Evolutionary conservation across 2,329 filamentous ascomycete species (phyloP), one percentile per base, ranked within the genome.

Genomic region (Aspergillus sclerotialis): DNA sequence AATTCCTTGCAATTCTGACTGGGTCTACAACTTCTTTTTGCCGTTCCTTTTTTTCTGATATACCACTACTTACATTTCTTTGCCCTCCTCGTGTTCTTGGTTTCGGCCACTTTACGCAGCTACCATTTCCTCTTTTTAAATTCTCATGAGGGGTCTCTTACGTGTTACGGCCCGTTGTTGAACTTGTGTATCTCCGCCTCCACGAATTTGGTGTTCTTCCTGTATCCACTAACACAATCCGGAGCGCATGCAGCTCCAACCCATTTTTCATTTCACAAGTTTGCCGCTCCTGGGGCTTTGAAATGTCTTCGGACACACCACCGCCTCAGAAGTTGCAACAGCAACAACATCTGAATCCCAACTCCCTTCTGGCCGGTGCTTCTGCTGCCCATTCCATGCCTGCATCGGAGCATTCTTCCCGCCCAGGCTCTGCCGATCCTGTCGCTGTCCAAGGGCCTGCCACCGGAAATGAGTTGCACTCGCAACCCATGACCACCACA

Each of bases 401-500:
- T 33, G 37, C 47, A 34, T 37, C 43, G 43, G 39, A 40, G 69
- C 13, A 83, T 29, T 38, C 42, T 28, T 49, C 46, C 35, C 46
- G 45, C 30, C 43, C 42, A 37, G 46, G 42, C 28, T 48, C 42
- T 33, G 38, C 39, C 37, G 46, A 44, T 36, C 43, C 44, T 35
- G 35, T 42, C 33, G 42, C 42, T 33, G 40, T 36, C 32, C 45
- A 43, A 42, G 38, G 35, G 34, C 33, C 39, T 26, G 29, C 49
- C 14, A 41, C 52, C 35, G 49, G 57, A 44, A 58, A 62, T 54
- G 60, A 61, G 36, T 50, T 48, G 39, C 53, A 57, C 28, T 61
- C 62, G 12, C 55, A 59, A 48, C 60, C 62, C 35, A 68, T 67
- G 64, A 65, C 64, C 38, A 53, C 60, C 35, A 62, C 60, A 24